Evolutionary conservation across 805 yeast species (phyloP).

Genomic region (Nakazawaea pomicola): DNA sequence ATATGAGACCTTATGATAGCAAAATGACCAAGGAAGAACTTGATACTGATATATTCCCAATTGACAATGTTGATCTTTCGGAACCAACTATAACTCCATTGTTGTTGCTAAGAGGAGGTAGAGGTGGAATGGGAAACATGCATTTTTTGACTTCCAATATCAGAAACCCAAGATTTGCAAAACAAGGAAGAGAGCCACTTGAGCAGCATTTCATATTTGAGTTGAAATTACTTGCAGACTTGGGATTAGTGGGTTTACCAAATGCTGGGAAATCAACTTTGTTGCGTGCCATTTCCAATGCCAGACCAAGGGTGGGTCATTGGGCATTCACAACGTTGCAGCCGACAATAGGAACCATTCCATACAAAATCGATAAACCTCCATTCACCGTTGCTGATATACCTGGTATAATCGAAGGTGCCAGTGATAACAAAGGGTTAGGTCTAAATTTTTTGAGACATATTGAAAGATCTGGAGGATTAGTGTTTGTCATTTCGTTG

Average conservation of each 20-base stretch:
- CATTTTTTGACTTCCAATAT: conserved; percentile 81
- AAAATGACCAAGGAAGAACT: conserved; percentile 54
- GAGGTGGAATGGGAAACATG: conserved; percentile 96
- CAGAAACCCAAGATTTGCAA: conserved; percentile 87
- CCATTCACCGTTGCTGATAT: conserved; percentile 94
- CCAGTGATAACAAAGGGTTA: conserved; percentile 81
- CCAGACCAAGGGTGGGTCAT: conserved; percentile 88
- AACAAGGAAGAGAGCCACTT: conserved; percentile 68
- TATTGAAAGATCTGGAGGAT: conserved; percentile 84
- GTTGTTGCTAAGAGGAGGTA: conserved; percentile 75
- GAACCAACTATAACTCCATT: conserved; percentile 61
- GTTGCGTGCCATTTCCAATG: conserved; percentile 79
- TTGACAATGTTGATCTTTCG: conserved; percentile 73
- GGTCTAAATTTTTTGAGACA: conserved; percentile 91
- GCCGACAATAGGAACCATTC: conserved; percentile 89
- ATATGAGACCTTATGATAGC: conserved; percentile 62
- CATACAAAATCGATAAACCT: conserved; percentile 54
- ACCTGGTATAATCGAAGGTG: conserved; percentile 92
- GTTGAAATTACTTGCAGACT: conserved; percentile 82
- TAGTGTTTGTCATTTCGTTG: conserved; percentile 80
- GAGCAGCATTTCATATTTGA: conserved; percentile 72
- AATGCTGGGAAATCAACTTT: conserved; percentile 96
- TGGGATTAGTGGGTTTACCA: conserved; percentile 92
- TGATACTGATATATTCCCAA: conserved; percentile 64
- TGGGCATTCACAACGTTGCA: conserved; percentile 95